Percentiles rank a stretch among this genome's conserved stretches.
Conservation (phyloP, 1,284 basidiomycete genomes). For the Leucoagaricus sp. region DNA sequence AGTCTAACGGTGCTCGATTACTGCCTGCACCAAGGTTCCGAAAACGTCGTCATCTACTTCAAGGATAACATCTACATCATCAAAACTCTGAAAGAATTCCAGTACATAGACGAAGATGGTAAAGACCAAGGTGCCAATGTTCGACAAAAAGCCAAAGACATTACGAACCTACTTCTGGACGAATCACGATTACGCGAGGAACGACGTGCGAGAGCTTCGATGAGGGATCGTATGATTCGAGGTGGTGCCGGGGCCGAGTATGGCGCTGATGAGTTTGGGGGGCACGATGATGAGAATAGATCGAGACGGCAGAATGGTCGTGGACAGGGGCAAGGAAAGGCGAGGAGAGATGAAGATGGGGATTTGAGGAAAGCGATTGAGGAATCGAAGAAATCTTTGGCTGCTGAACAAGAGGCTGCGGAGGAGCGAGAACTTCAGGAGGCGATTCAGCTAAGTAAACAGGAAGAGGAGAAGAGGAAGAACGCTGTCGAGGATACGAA, state of each 20-base stretch:
- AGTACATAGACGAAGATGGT: slow-evolving; percentile 93
- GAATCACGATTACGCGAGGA: slow-evolving; percentile 86
- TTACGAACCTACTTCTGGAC: slow-evolving; percentile 94
- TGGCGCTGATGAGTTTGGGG: slow-evolving; percentile 42
- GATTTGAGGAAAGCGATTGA: slow-evolving; percentile 85
- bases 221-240: slow-evolving; percentile 93
- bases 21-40: slow-evolving; percentile 93
- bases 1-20: slow-evolving; percentile 97
- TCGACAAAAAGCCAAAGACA: slow-evolving; percentile 98
- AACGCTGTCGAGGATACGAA: slow-evolving; percentile 77
- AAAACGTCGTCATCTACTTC: slow-evolving; percentile 99
- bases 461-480: slow-evolving; percentile 80
- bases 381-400: slow-evolving; percentile 78
- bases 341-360: slow-evolving; percentile 66
- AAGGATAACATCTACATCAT: slow-evolving; percentile 97
- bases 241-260: slow-evolving; percentile 47
- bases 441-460: slow-evolving; percentile 83
- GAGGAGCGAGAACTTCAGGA: slow-evolving; percentile 82
- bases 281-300: slow-evolving; percentile 50
- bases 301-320: slow-evolving; percentile 33
- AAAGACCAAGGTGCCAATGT: slow-evolving; percentile 99
- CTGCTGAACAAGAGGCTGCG: slow-evolving; percentile 70
- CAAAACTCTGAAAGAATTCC: slow-evolving; percentile 99
- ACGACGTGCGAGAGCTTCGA: slow-evolving; percentile 81
- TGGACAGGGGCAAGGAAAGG: slow-evolving; percentile 34